Evolutionary conservation across 805 yeast genomes (phyloP).

Genomic region (Lipomyces yamanashiensis): DNA sequence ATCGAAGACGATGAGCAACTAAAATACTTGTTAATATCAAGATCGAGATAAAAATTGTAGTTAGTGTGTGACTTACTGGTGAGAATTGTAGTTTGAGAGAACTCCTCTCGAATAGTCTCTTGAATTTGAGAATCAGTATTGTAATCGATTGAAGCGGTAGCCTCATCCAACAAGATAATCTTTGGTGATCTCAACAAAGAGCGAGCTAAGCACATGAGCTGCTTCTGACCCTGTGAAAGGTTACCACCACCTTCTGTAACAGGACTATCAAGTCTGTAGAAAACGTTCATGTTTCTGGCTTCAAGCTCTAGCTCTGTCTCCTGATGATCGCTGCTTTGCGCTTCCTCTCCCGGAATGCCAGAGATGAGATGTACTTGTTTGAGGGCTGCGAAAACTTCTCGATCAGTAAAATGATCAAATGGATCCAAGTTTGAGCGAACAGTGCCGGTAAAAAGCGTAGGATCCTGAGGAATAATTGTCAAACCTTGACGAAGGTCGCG

Average conservation of each 20-base stretch:
- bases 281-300: slow-evolving; percentile 32
- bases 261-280: slow-evolving; percentile 31
- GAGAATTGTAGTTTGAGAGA: slow-evolving; percentile 69
- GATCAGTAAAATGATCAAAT: slow-evolving; percentile 61
- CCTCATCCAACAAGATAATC: slow-evolving; percentile 79
- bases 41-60: neutral
- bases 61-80: slow-evolving; percentile 55
- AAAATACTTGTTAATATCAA: neutral
- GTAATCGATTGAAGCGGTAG: slow-evolving; percentile 71
- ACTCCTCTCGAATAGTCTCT: slow-evolving; percentile 68
- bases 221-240: slow-evolving; percentile 85
- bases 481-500: slow-evolving; percentile 64
- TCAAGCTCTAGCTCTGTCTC: slow-evolving; percentile 38
- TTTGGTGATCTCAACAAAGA: slow-evolving; percentile 73
- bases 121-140: slow-evolving; percentile 83
- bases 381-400: slow-evolving; percentile 67
- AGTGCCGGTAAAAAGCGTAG: slow-evolving; percentile 74
- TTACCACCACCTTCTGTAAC: slow-evolving; percentile 78
- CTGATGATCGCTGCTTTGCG: slow-evolving; percentile 43
- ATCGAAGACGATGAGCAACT: slow-evolving; percentile 78
- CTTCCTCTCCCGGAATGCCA: slow-evolving; percentile 23
- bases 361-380: slow-evolving; percentile 31
- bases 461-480: slow-evolving; percentile 82
- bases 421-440: slow-evolving; percentile 75
- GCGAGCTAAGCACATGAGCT: slow-evolving; percentile 78